Percentiles rank a stretch among this genome's conserved stretches.
Conservation (phyloP, 106 monocot genomes). For the Gastrodia elata region DNA sequence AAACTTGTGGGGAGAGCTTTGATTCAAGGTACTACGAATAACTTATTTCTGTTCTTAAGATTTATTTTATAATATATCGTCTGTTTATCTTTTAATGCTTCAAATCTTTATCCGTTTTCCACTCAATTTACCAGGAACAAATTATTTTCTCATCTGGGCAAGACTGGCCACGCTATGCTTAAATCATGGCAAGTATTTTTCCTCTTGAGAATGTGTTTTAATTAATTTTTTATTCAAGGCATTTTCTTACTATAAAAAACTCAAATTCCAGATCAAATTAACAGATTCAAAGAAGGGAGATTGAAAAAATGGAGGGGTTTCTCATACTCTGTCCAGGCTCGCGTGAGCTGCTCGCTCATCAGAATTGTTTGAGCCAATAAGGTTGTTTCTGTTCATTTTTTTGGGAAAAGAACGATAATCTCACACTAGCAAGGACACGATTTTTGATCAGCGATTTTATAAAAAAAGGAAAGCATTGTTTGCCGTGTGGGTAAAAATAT, state of each 20-base stretch:
- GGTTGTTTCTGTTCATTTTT: too few species aligned
- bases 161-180: constrained; percentile 6
- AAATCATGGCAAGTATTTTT: constrained; percentile 7
- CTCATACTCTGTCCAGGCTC: too few species aligned
- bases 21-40: background rate
- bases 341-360: too few species aligned
- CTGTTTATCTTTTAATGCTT: background rate
- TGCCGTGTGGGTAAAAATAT: too few species aligned
- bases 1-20: constrained; percentile 9
- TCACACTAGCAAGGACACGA: too few species aligned
- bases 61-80: too few species aligned
- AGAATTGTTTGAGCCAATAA: too few species aligned
- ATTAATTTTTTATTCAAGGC: too few species aligned
- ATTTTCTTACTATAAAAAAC: background rate
- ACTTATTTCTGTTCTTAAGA: too few species aligned
- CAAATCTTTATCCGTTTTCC: background rate
- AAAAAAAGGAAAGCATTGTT: too few species aligned
- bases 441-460: too few species aligned
- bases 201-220: background rate
- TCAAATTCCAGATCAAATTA: background rate
- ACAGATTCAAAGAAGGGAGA: background rate
- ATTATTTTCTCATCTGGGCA: constrained; percentile 5
- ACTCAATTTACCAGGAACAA: constrained; percentile 3
- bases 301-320: background rate
- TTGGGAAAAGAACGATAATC: too few species aligned